Evolutionary conservation across 2,329 filamentous ascomycete genomes (phyloP).

Genomic region (Pyrenophora tritici-repentis): DNA sequence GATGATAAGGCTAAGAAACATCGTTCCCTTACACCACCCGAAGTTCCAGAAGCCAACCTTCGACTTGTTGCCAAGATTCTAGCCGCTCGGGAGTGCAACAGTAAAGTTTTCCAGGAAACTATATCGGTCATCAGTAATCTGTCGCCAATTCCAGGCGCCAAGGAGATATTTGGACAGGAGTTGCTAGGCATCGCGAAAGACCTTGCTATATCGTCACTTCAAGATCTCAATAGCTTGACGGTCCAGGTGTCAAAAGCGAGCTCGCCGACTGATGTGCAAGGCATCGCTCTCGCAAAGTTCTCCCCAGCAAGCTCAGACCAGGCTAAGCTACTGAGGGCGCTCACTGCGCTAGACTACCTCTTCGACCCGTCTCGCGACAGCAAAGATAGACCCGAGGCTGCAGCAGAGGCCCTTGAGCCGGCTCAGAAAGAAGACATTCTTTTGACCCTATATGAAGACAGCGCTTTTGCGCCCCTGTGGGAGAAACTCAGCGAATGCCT

Average conservation of each 20-base stretch:
- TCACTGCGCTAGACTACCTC: conserved; percentile 93
- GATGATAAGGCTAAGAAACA: conserved; percentile 56
- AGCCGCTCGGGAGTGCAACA: conserved; percentile 92
- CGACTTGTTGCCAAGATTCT: conserved; percentile 96
- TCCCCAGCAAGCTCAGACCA: conserved; percentile 95
- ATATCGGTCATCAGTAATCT: conserved; percentile 98
- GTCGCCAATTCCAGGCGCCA: conserved; percentile 87
- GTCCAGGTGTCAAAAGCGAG: conserved; percentile 85
- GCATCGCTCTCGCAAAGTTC: conserved; percentile 90
- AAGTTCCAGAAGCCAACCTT: conserved; percentile 86
- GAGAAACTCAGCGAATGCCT: conserved; percentile 88
- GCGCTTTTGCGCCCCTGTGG: conserved; percentile 90
- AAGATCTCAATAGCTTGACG: conserved; percentile 82
- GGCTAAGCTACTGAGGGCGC: conserved; percentile 87
- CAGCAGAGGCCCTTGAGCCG: conserved; percentile 58
- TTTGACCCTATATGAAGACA: conserved; percentile 84
- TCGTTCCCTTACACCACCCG: conserved; percentile 73
- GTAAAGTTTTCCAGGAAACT: conserved; percentile 97
- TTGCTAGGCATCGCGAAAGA: conserved; percentile 84
- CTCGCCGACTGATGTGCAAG: conserved; percentile 92
- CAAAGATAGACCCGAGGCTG: conserved; percentile 52
- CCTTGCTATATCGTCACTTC: conserved; percentile 81
- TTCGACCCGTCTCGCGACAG: conserved; percentile 79
- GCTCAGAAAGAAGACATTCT: conserved; percentile 83
- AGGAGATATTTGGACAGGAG: conserved; percentile 89